Conservation (phyloP, 1,284 basidiomycete species). For the Rhodotorula sp. region DNA sequence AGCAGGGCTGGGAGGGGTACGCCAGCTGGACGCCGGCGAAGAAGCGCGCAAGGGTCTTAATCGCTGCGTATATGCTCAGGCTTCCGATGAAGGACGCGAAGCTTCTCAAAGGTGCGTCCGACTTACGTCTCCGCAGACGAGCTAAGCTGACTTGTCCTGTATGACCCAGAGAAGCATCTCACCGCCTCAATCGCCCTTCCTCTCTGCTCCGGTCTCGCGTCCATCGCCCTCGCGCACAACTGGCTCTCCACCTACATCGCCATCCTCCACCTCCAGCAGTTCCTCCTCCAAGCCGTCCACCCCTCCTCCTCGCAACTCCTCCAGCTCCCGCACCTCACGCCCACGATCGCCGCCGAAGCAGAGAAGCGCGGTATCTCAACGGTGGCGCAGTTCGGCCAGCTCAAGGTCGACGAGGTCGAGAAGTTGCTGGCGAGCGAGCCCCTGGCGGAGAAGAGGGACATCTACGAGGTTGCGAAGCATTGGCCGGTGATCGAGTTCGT, state of each 20-base stretch:
- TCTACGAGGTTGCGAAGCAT: constrained; percentile 65
- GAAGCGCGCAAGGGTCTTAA: constrained; percentile 64
- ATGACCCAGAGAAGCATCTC: constrained; percentile 40
- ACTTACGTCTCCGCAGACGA: neutral
- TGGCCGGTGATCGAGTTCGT: constrained; percentile 82
- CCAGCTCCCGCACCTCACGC: constrained; percentile 70
- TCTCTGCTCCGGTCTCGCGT: constrained; percentile 71
- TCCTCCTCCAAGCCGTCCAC: constrained; percentile 79
- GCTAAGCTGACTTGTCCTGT: neutral
- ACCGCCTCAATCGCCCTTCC: constrained; percentile 43
- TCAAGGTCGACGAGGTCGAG: constrained; percentile 29
- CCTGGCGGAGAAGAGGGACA: constrained; percentile 55
- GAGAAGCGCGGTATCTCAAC: constrained; percentile 52
- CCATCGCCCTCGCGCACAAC: constrained; percentile 79
- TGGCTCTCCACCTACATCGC: constrained; percentile 83
- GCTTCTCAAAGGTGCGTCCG: constrained; percentile 62
- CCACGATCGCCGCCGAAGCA: constrained; percentile 38
- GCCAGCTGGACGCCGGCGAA: constrained; percentile 25
- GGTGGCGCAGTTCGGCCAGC: constrained; percentile 41
- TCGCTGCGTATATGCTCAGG: constrained; percentile 84
- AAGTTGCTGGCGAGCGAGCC: constrained; percentile 59
- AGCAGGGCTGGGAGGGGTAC: constrained; percentile 38
- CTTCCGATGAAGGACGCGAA: constrained; percentile 60
- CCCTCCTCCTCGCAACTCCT: constrained; percentile 58
- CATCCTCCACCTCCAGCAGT: constrained; percentile 78